A percentile compares a stretch with the other conserved stretches of the same genome.
Conservation (phyloP, 2,329 filamentous ascomycete genomes). For the Neofusicoccum cordaticola region DNA sequence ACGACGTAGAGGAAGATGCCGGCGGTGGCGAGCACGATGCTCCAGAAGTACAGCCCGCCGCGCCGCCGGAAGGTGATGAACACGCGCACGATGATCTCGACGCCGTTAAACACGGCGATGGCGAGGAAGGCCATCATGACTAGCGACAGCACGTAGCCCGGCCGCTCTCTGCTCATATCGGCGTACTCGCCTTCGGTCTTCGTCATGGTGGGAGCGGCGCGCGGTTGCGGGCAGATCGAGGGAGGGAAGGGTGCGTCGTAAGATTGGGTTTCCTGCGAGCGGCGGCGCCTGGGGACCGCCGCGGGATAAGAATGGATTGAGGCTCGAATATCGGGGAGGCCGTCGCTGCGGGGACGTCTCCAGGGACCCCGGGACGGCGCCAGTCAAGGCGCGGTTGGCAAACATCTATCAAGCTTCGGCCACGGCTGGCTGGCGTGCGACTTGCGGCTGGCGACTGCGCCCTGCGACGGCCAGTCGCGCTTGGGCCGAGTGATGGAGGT, state of each 20-base stretch:
- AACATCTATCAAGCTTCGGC: not conserved
- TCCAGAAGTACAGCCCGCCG: slow-evolving; percentile 51
- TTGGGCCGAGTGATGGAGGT: not conserved
- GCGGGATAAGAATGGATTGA: not conserved
- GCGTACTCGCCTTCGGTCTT: not conserved
- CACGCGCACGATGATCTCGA: slow-evolving; percentile 20
- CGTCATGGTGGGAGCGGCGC: not conserved
- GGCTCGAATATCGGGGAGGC: not conserved
- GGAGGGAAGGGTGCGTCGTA: not conserved
- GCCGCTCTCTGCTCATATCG: not conserved
- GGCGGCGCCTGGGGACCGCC: not conserved
- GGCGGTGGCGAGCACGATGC: slow-evolving; percentile 41
- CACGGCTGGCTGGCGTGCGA: not conserved
- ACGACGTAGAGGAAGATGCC: slow-evolving; percentile 48
- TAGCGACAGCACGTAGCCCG: not conserved
- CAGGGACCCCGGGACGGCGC: not conserved
- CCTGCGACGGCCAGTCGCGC: not conserved
- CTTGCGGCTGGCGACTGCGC: too few species aligned
- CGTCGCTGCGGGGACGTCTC: not conserved
- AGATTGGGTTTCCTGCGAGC: not conserved
- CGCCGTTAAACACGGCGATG: not conserved
- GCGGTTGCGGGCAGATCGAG: not conserved
- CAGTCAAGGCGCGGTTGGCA: not conserved
- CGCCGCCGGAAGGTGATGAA: slow-evolving; percentile 49
- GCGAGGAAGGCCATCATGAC: not conserved